Base-by-base conservation (phyloP, 345 rosid genomes). In the Corchorus olitorius region DNA sequence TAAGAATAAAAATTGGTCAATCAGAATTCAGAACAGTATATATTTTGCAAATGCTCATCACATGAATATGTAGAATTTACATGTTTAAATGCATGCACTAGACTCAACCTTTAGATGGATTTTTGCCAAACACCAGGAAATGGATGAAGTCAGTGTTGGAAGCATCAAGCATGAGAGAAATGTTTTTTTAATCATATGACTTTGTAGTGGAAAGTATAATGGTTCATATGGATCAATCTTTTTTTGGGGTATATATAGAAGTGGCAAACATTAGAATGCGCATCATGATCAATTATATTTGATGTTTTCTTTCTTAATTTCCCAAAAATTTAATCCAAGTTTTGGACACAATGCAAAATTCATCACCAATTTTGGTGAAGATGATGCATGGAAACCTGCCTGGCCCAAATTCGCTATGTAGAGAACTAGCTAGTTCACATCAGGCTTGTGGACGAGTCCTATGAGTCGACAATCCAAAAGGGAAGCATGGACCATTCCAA, bases 211-310 rank as follows among this genome's bases (percentile, higher is more conserved):
- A 39, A n/a, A n/a, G 10, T 19, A 11, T 58, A 2, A 58, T 10
- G 35, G 11, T 58, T 65, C 16, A 41, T 39, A 39, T n/a, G 70
- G 33, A 65, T n/a, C n/a, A n/a, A 2, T n/a, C 7, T n/a, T n/a
- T n/a, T n/a, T 8, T 41, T 49, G 50, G 7, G 20, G n/a, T n/a
- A n/a, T n/a, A n/a, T 8, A 16, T 33, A 41, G 70, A 65, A 65
- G 69, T 39, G 68, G 68, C 48, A 64, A 64, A 64, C 22, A 64
- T 64, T 39, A 64, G 27, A 39, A 17, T n/a, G 50, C 33, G 27
- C 52, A 65, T 65, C 52, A 8, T 63, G 12, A 63, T 63, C 67
- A 37, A 27, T 27, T 27, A 27, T 27, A 27, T 27, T 0, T 16
- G 46, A 37, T 37, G 20, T 35, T 37, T 63, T 16, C 48, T 17